Evolutionary conservation across 768 basidiomycete genomes (phyloP), one percentile per base, ranked within the genome.

Genomic region (Rickenella mellea): DNA sequence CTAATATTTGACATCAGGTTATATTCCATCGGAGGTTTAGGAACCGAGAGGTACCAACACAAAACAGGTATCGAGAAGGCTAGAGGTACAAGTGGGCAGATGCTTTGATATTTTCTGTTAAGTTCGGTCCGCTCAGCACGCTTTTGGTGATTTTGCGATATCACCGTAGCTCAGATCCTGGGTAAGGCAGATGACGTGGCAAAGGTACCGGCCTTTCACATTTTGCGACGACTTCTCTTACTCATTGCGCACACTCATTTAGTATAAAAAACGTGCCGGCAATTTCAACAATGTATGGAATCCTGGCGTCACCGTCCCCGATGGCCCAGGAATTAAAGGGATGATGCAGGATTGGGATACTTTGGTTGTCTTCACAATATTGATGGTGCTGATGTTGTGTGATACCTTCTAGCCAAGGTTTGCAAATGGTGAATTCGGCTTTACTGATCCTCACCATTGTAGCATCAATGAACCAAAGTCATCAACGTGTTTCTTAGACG

Each of bases 391-490:
- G 9, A 15, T 8, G n/a, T n/a, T n/a, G n/a, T n/a, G n/a, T n/a
- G 14, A 22, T 33, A 35, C 11, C 12, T 42, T 14, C 11, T 43
- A 80, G 76, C 76, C 71, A 6, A 66, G 71, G 14, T 74, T 72
- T 42, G 64, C 66, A 1, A 67, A 76, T 49, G 78, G 79, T 3
- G 70, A 68, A 0, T 81, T 73, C 58, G 75, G 73, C 52, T 77
- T 69, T 45, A 81, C 79, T 1, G 79, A 81, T 54, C 79, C 79
- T 3, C 61, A 78, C 27, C 78, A 80, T 52, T 81, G 79, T 52
- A 79, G 77, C 50, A 65, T 75, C 30, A 71, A 81, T 44, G 78
- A 80, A 48, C 79, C 78, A 0, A 56, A 56, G 3, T 59, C 66
- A 20, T 66, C 78, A 1, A 77, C 76, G 0, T 81, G 79, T 48